These are phyloP conservation scores for Fonsecaea pugnacius DNA, from an alignment of 2,329 filamentous ascomycete species.

Conservation along the genomic window DNA sequence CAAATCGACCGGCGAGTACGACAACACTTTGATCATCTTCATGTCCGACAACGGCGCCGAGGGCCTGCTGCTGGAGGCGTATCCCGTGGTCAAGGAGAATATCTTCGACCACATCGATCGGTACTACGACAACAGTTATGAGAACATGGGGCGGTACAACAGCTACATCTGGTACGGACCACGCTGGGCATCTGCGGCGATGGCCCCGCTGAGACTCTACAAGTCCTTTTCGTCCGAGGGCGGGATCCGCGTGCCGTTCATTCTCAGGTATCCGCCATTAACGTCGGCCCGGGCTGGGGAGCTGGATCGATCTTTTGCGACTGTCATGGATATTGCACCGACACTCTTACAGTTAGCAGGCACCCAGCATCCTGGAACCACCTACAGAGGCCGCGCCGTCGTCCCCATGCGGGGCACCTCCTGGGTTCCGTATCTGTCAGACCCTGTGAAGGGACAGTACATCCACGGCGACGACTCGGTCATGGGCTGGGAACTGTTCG, in stretches of 20 bases:
- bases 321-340: constrained; percentile 46
- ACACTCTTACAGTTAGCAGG: constrained; percentile 46
- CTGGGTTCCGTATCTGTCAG: constrained; percentile 42
- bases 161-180: constrained; percentile 46
- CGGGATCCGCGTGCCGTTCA: constrained; percentile 39
- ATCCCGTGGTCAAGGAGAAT: constrained; percentile 41
- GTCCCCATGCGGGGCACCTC: constrained; percentile 42
- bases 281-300: constrained; percentile 35
- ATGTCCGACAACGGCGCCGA: constrained; percentile 49
- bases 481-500: constrained; percentile 45
- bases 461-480: constrained; percentile 40
- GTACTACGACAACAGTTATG: constrained; percentile 46
- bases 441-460: constrained; percentile 19
- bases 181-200: constrained; percentile 42
- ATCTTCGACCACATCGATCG: constrained; percentile 42
- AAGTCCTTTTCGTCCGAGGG: constrained; percentile 40
- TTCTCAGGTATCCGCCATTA: constrained; percentile 31
- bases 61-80: constrained; percentile 41
- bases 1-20: constrained; percentile 40
- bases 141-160: constrained; percentile 44
- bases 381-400: constrained; percentile 41
- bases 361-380: constrained; percentile 40
- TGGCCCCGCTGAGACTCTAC: constrained; percentile 39
- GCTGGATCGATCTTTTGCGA: constrained; percentile 41
- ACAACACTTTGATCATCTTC: constrained; percentile 47